phyloP scores from a whole-genome alignment of 2,329 filamentous ascomycete genomes.

The Clarireedia monteithiana region DNA sequence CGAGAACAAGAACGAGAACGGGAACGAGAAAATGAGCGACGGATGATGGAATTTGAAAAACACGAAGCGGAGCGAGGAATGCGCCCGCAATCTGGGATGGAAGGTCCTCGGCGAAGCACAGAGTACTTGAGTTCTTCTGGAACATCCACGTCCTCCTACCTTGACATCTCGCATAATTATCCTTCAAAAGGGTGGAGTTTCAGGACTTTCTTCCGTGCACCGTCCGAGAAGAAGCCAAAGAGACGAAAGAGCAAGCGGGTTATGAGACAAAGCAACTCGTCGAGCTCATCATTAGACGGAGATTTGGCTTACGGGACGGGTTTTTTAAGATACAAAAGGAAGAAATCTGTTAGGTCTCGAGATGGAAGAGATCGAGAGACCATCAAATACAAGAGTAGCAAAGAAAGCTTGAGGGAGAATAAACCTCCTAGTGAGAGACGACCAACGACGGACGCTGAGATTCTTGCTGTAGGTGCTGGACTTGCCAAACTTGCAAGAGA shows the following conservation, averaged over 20 bases:
- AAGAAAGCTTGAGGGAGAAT: constrained; percentile 3
- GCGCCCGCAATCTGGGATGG: constrained; percentile 4
- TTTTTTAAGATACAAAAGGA: constrained; percentile 32
- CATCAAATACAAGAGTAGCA: constrained; percentile 16
- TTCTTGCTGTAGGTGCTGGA: constrained; percentile 40
- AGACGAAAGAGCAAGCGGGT: not conserved
- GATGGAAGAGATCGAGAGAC: constrained; percentile 23
- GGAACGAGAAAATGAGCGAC: constrained; percentile 8
- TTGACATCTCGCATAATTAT: constrained; percentile 57
- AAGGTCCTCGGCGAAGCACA: constrained; percentile 15
- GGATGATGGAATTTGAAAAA: constrained; percentile 5
- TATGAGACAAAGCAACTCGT: constrained; percentile 42
- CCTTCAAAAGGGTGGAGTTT: constrained; percentile 44
- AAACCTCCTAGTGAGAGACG: constrained; percentile 26
- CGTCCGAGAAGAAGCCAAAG: constrained; percentile 26
- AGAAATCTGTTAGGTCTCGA: constrained; percentile 20
- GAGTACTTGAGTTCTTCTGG: constrained; percentile 14
- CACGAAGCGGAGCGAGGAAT: constrained; percentile 4
- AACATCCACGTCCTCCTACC: constrained; percentile 30
- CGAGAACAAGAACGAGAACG: not conserved
- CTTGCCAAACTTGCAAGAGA: constrained; percentile 38
- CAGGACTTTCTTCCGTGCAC: constrained; percentile 54
- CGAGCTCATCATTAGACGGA: constrained; percentile 58
- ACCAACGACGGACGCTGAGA: constrained; percentile 35
- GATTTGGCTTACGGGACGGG: constrained; percentile 62